These are phyloP conservation scores for Coemansia sp. DNA, from an alignment of 192 early-diverging fungal species.

Conservation along the genomic window DNA sequence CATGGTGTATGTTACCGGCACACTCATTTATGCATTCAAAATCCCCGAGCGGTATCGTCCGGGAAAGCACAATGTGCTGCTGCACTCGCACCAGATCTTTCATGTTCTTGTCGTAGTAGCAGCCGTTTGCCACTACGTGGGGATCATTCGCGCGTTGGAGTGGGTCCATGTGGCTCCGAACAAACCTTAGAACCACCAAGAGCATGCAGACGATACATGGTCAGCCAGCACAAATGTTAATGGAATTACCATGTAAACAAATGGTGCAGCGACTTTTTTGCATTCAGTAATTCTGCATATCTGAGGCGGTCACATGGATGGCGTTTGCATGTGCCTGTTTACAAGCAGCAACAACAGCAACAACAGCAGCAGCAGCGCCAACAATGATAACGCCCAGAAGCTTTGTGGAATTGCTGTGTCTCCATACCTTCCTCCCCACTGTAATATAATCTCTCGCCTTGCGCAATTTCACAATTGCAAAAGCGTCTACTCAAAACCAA, in stretches of 20 bases:
- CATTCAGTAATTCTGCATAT: no score
- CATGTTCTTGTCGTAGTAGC: slow-evolving; percentile 82
- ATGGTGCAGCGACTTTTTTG: no score
- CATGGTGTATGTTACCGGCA: slow-evolving; percentile 74
- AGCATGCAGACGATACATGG: no score
- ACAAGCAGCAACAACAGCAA: not conserved
- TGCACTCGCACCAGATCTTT: slow-evolving; percentile 91
- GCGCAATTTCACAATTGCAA: not conserved
- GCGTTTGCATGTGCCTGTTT: not conserved
- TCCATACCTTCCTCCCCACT: no score
- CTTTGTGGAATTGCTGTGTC: no score
- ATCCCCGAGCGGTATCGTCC: slow-evolving; percentile 84
- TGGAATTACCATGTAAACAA: no score
- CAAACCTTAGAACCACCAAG: not conserved
- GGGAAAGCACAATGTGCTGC: slow-evolving; percentile 75
- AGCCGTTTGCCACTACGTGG: slow-evolving; percentile 70
- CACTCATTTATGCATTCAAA: slow-evolving; percentile 78
- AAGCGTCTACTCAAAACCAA: not conserved
- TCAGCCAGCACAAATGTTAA: no score
- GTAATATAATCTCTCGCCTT: not conserved
- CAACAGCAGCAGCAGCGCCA: not conserved
- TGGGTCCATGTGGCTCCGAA: slow-evolving; percentile 23
- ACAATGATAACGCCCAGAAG: no score
- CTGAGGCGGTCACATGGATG: no score
- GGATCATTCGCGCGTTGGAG: slow-evolving; percentile 60